Percentiles rank a stretch among this genome's conserved stretches.
These are phyloP conservation scores for Pyrus bretschneideri DNA, from an alignment of 306 rosid genomes.

Conservation along the genomic window DNA sequence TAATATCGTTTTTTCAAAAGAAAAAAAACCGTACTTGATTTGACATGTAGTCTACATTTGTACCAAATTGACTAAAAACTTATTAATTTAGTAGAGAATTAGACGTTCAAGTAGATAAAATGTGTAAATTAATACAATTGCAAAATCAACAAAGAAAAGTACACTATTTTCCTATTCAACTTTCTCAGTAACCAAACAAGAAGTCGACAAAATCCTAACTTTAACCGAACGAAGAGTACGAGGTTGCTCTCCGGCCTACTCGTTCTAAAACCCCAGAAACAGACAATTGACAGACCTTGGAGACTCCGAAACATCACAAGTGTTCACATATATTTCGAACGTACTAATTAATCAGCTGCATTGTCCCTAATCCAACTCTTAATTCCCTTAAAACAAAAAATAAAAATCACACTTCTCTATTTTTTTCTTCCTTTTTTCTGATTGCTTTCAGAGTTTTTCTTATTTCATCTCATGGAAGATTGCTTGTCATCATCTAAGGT, in stretches of 20 bases:
- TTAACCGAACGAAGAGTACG: constrained; percentile 2
- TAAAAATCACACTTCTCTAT: background rate
- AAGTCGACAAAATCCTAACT: background rate
- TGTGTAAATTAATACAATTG: no score
- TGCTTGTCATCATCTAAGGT: constrained; percentile 13
- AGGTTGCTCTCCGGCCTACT: background rate
- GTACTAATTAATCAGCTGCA: background rate
- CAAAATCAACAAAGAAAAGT: background rate
- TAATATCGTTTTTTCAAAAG: no score
- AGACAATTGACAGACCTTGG: background rate
- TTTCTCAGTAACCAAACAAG: background rate
- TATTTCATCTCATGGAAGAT: background rate
- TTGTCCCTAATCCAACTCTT: background rate
- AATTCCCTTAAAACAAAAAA: background rate
- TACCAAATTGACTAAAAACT: no score
- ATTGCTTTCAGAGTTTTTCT: background rate
- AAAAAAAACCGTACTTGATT: no score
- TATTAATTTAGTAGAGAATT: no score
- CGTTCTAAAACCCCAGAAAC: background rate
- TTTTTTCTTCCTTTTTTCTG: background rate
- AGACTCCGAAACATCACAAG: constrained; percentile 1
- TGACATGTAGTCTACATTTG: no score
- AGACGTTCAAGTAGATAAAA: no score
- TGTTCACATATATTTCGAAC: background rate
- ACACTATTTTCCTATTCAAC: background rate